phyloP scores from a whole-genome alignment of 2,329 filamentous ascomycete species.

The Trematosphaeria pertusa region DNA sequence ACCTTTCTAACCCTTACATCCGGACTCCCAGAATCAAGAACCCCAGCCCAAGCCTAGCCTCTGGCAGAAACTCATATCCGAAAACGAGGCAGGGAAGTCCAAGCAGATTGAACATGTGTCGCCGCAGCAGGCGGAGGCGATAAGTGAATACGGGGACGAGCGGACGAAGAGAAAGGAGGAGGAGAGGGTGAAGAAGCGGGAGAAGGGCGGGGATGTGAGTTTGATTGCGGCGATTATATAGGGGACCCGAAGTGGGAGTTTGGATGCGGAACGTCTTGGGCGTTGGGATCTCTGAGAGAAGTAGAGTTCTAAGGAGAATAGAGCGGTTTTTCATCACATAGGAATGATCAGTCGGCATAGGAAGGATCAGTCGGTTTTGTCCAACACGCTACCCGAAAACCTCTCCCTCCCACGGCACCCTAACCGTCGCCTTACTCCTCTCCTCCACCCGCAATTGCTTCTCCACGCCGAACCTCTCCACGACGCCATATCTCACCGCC shows the following conservation, averaged over 20 bases:
- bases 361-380: too few relatives aligned
- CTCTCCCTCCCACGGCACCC: slow-evolving; percentile 29
- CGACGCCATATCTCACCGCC: slow-evolving; percentile 27
- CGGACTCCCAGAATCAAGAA: too few relatives aligned
- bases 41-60: too few relatives aligned
- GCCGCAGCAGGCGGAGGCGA: not conserved
- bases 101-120: not conserved
- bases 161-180: not conserved
- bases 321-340: too few relatives aligned
- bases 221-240: not conserved
- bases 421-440: slow-evolving; percentile 17
- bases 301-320: too few relatives aligned
- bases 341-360: too few relatives aligned
- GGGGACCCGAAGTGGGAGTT: not conserved
- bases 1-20: too few relatives aligned
- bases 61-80: slow-evolving; percentile 4
- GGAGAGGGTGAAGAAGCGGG: too few relatives aligned
- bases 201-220: not conserved
- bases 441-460: slow-evolving; percentile 33
- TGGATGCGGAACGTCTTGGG: not conserved
- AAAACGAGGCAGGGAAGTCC: slow-evolving; percentile 1
- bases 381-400: slow-evolving; percentile 30
- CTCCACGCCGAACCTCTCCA: slow-evolving; percentile 28
- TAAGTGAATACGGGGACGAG: not conserved
- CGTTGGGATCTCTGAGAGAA: not conserved